These are phyloP conservation scores for Protostelium mycophagum DNA, from an alignment of 78 protist genomes.

Conservation along the genomic window DNA sequence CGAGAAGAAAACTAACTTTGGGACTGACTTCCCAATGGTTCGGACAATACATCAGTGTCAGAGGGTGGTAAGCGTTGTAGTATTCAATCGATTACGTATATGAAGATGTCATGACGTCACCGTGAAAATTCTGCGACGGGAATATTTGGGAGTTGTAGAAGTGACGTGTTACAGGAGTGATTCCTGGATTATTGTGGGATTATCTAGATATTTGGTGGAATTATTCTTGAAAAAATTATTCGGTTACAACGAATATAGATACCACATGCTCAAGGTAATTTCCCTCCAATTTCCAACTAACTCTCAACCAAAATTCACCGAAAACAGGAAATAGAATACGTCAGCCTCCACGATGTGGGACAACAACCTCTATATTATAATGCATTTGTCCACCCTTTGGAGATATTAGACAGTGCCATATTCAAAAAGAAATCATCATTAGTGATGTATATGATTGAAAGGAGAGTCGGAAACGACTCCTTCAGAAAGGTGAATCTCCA, in stretches of 20 bases:
- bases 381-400: slow-evolving; percentile 17
- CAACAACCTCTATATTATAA: slow-evolving; percentile 35
- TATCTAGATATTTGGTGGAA: slow-evolving; percentile 18
- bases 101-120: neutral
- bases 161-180: slow-evolving; percentile 1
- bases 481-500: slow-evolving; percentile 9
- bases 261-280: neutral
- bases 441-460: slow-evolving; percentile 50
- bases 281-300: neutral
- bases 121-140: too few relatives aligned
- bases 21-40: slow-evolving; percentile 38
- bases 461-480: slow-evolving; percentile 38
- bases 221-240: slow-evolving; percentile 37
- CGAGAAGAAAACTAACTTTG: slow-evolving; percentile 7
- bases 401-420: slow-evolving; percentile 14
- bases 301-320: neutral
- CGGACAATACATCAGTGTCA: slow-evolving; percentile 15
- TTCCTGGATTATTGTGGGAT: neutral
- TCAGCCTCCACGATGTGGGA: slow-evolving; percentile 21
- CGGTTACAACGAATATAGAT: slow-evolving; percentile 43
- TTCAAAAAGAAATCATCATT: slow-evolving; percentile 26
- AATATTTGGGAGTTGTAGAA: too few relatives aligned
- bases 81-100: too few relatives aligned
- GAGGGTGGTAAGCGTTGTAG: slow-evolving; percentile 39
- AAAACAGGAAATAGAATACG: slow-evolving; percentile 27